Evolutionary conservation across 78 protist genomes (phyloP), one percentile per base, ranked within the genome.

Genomic region (Dictyostelium brefeldianum): DNA sequence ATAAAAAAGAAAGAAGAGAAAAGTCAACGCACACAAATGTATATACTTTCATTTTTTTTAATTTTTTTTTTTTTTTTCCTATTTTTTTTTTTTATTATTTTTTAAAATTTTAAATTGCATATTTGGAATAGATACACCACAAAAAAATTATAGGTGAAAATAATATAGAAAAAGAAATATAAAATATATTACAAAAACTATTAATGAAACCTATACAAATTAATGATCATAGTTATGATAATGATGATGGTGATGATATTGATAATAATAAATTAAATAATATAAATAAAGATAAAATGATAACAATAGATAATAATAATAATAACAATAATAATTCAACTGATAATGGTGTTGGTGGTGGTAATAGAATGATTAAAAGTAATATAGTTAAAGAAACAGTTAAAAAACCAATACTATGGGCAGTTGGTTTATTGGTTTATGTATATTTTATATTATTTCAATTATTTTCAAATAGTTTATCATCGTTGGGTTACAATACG

Each of bases 201-300:
- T 27, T 29, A 36, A 69, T 36, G 48, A 69, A 69, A 15, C 77
- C 48, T 69, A 36, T 36, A 36, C 43, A 36, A 36, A 36, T 36
- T 36, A 36, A 36, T 36, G 43, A 36, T 36, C 43, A 36, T 36
- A 2, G 2, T 36, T 36, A 36, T 36, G 43, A 36, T 36, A 36
- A 36, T 36, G 43, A 36, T 36, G 43, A 36, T 36, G 43, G 43
- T 36, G 67, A 43, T 43, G 67, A 62, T 0, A 9, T 10, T 11
- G 70, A 62, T 2, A 36, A 2, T 36, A 36, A 36, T 36, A n/a
- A n/a, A n/a, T 36, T 36, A 47, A 74, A 74, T 74, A 71, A 36
- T n/a, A n/a, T n/a, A 31, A 78, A 53, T 78, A 56, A 78, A 51
- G 25, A 78, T 78, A 78, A 31, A 50, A 18, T 22, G 27, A 53